These are phyloP conservation scores for Calycina marina DNA, from an alignment of 2,329 filamentous ascomycete genomes.

Conservation along the genomic window DNA sequence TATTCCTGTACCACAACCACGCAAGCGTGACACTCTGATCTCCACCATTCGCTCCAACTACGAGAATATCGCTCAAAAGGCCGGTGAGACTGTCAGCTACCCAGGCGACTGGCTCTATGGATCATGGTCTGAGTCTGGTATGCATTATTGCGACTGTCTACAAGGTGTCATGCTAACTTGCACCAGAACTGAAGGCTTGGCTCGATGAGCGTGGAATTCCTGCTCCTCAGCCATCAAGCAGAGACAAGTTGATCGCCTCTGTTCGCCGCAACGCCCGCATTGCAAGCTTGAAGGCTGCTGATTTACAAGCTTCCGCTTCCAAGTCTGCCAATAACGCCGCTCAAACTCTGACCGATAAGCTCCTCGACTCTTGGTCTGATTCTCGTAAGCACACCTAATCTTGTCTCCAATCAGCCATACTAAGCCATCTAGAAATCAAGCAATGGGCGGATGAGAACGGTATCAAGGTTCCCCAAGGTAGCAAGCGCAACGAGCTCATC, in stretches of 20 bases:
- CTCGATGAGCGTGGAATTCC: constrained; percentile 79
- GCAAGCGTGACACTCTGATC: constrained; percentile 69
- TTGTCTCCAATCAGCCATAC: not conserved
- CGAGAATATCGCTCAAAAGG: constrained; percentile 58
- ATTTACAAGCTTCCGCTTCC: constrained; percentile 43
- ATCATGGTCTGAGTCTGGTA: constrained; percentile 65
- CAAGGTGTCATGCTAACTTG: not conserved
- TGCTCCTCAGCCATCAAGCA: constrained; percentile 66
- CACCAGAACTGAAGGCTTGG: constrained; percentile 70
- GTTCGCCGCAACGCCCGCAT: constrained; percentile 84
- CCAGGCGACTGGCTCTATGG: constrained; percentile 92
- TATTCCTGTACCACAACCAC: constrained; percentile 75
- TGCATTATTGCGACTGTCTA: not conserved
- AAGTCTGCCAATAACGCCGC: constrained; percentile 56
- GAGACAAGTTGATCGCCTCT: constrained; percentile 76
- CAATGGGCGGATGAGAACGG: constrained; percentile 85
- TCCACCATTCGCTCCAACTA: constrained; percentile 69
- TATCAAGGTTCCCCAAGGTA: constrained; percentile 82
- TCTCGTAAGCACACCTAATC: constrained; percentile 27
- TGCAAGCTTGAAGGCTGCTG: constrained; percentile 54
- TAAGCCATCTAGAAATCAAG: constrained; percentile 50
- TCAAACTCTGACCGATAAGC: constrained; percentile 61
- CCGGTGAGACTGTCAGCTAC: constrained; percentile 66
- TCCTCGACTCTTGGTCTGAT: constrained; percentile 86
- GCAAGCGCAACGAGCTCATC: constrained; percentile 71